These are phyloP conservation scores for Ogataea methanolica DNA, from an alignment of 805 yeast species.

Conservation along the genomic window DNA sequence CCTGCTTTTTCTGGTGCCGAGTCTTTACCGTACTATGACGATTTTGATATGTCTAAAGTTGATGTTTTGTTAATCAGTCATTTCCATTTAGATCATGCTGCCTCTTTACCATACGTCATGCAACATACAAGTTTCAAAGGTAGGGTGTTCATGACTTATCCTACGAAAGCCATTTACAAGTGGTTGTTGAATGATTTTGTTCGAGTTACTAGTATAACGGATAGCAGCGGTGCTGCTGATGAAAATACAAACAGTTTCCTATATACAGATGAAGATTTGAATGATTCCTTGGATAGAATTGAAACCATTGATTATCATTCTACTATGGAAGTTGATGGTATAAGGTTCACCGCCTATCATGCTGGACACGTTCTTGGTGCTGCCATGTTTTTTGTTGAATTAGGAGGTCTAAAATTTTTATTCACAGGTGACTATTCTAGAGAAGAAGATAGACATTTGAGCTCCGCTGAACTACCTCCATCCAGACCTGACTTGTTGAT, in stretches of 20 bases:
- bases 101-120: slow-evolving; percentile 96
- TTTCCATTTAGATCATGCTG: slow-evolving; percentile 97
- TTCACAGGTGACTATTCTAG: slow-evolving; percentile 98
- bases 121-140: slow-evolving; percentile 94
- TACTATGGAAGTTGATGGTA: slow-evolving; percentile 90
- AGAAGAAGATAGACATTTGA: slow-evolving; percentile 92
- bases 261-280: slow-evolving; percentile 87
- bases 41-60: slow-evolving; percentile 81
- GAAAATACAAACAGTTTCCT: slow-evolving; percentile 40
- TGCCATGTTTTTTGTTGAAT: slow-evolving; percentile 93
- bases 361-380: slow-evolving; percentile 99
- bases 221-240: slow-evolving; percentile 39
- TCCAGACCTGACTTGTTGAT: slow-evolving; percentile 81
- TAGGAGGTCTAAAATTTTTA: slow-evolving; percentile 82
- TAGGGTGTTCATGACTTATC: slow-evolving; percentile 97
- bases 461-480: slow-evolving; percentile 92
- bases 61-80: slow-evolving; percentile 88
- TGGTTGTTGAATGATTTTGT: slow-evolving; percentile 96
- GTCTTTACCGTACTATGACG: slow-evolving; percentile 93
- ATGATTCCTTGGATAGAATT: slow-evolving; percentile 80
- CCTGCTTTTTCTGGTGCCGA: slow-evolving; percentile 91
- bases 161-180: slow-evolving; percentile 95
- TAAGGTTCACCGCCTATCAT: slow-evolving; percentile 94
- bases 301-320: slow-evolving; percentile 96
- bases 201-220: slow-evolving; percentile 67